phyloP scores from a whole-genome alignment of 192 early-diverging fungal species.

The Backusella mclennaniae region DNA sequence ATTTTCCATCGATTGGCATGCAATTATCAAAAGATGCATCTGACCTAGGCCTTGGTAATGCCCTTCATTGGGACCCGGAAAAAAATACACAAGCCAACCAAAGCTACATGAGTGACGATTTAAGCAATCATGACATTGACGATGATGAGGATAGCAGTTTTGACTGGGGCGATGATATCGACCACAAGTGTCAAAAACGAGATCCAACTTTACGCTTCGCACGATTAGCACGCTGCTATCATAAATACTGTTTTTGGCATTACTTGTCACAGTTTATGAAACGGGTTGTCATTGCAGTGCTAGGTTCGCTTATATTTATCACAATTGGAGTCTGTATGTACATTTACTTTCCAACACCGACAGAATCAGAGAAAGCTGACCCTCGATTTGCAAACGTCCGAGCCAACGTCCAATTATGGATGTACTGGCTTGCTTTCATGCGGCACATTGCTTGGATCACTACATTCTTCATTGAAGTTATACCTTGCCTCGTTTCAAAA shows the following conservation, averaged over 20 bases:
- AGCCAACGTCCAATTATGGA: conserved; percentile 29
- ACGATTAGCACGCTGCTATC: conserved; percentile 9
- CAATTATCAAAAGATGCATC: background rate
- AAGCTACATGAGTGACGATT: background rate
- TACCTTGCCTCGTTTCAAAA: conserved; percentile 21
- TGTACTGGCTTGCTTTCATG: conserved; percentile 35
- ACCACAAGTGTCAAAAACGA: conserved; percentile 12
- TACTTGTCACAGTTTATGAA: conserved; percentile 27
- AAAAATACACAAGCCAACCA: background rate
- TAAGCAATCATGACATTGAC: background rate
- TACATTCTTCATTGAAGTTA: conserved; percentile 24
- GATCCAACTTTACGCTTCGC: background rate
- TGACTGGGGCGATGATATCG: conserved; percentile 29
- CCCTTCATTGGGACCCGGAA: background rate
- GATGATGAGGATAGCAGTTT: conserved; percentile 26
- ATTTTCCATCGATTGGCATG: conserved; percentile 1
- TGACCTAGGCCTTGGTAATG: background rate
- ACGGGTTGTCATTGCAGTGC: conserved; percentile 22
- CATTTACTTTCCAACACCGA: conserved; percentile 19
- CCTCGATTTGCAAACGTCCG: conserved; percentile 18
- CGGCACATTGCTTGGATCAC: conserved; percentile 34
- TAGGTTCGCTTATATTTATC: conserved; percentile 19
- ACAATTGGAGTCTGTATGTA: conserved; percentile 17
- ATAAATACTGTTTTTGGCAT: conserved; percentile 26
- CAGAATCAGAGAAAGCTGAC: conserved; percentile 2